Evolutionary conservation across 441 rosid species (phyloP), one percentile per base, ranked within the genome.

Genomic region (Populus trichocarpa): DNA sequence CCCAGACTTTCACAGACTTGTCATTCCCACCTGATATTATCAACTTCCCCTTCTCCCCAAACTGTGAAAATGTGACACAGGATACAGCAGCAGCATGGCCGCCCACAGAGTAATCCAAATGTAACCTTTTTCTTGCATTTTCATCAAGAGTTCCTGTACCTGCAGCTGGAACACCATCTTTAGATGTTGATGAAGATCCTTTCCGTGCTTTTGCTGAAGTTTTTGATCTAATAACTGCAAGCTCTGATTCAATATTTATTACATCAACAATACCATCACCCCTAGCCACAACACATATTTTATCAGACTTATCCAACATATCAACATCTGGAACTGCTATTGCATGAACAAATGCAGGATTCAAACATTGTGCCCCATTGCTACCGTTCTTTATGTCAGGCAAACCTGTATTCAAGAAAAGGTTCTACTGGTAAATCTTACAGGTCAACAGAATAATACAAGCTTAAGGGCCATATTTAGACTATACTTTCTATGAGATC

Each of bases 311-410:
- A 68, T 90, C 90, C 78, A 91, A 72, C 88, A 91, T 93, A 82
- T 96, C 97, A 18, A 76, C 83, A 76, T 90, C 98, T 6, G 98
- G 98, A 53, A 92, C 87, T 64, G 91, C 89, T 84, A 92, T 77
- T 4, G 98, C 86, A 80, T 96, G 99, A 76, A 96, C 92, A 84
- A 92, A 96, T 53, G 98, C 93, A 77, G 99, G 99, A 83, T 96
- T 96, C 79, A 89, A 82, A 77, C 93, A 92, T 80, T 93, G 97
- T 30, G 88, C 86, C 33, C 83, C 75, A 76, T 36, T 87, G 69
- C 38, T 82, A 36, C 79, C 26, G 71, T 84, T 77, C 63, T 84
- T 86, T 70, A 72, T 77, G 42, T 88, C 32, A 33, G 88, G 83
- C 53, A 83, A 81, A 38, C 92, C 97, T 93, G 89, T 77, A 69